A percentile compares a stretch with the other conserved stretches of the same genome.
Conservation (phyloP, 1,284 basidiomycete genomes). For the Inonotus obliquus region DNA sequence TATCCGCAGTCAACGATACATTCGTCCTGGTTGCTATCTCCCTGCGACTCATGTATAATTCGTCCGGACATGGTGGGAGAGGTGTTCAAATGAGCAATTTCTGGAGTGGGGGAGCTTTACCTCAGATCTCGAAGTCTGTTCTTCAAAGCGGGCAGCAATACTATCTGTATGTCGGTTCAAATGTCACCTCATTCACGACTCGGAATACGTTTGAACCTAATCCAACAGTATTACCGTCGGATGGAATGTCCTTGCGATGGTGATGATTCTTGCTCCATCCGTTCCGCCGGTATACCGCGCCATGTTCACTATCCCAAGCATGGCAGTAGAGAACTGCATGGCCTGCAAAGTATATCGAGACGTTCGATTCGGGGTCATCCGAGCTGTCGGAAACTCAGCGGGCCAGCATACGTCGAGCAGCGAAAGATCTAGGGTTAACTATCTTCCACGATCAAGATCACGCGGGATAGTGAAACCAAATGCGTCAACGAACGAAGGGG, state of each 20-base stretch:
- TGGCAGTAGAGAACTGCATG: constrained; percentile 27
- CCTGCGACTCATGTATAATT: background rate
- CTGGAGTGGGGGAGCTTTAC: constrained; percentile 26
- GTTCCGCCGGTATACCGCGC: constrained; percentile 16
- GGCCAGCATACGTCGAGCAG: background rate
- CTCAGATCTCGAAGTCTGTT: constrained; percentile 26
- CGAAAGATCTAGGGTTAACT: background rate
- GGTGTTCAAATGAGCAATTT: constrained; percentile 6
- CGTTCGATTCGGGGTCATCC: constrained; percentile 20
- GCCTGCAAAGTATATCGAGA: constrained; percentile 28
- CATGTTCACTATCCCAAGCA: constrained; percentile 22
- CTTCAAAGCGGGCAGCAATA: constrained; percentile 30
- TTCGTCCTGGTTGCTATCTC: constrained; percentile 6
- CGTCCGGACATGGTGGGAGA: background rate
- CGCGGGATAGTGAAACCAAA: background rate
- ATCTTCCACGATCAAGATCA: background rate
- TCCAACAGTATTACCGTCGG: constrained; percentile 23
- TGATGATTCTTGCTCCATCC: constrained; percentile 20
- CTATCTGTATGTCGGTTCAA: constrained; percentile 27
- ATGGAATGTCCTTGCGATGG: constrained; percentile 22
- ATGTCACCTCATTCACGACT: background rate
- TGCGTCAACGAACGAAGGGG: background rate
- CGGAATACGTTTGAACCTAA: background rate
- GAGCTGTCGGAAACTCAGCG: background rate
- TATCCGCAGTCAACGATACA: background rate